Evolutionary conservation across 139 green algal genomes (phyloP), one percentile per base, ranked within the genome.

Genomic region (Dunaliella primolecta): DNA sequence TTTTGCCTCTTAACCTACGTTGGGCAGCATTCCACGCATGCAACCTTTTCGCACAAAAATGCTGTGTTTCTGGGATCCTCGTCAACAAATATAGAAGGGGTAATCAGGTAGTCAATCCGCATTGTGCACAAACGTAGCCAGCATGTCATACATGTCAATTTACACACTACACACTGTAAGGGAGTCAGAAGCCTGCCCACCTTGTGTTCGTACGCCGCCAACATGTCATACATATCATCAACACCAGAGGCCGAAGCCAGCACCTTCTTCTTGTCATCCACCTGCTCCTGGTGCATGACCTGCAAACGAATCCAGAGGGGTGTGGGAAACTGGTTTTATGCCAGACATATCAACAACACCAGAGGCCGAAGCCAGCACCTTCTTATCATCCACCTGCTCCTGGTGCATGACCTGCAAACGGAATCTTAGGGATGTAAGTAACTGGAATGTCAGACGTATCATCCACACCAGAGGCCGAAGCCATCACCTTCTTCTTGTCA

Each of bases 201-300:
- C 89, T 96, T 95, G 80, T 94, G 91, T 84, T 95, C 92, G 81
- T 96, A 92, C 0, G 92, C 89, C 27, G 90, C 88, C 36, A 96
- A 89, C 89, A 93, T 92, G 77, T 96, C 94, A 81, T 96, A 96
- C 93, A 96, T 96, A 84, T 96, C 94, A 78, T 96, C 92, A 81
- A 96, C 90, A 55, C 92, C 82, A 3, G 78, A 86, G 20, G 81
- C 89, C 46, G 89, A 38, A 34, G 87, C 80, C 81, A 94, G 80
- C 83, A 94, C 88, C 64, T 86, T 25, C 84, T 92, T 90, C 88
- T 93, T 93, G 32, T 88, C 85, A 35, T 93, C 88, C 76, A 92
- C 76, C 86, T 94, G 90, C 87, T 89, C 76, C 38, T 81, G 75
- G 83, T 94, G 90, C 86, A 94, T 86, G 23, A 92, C 89, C 91